Percentiles rank a stretch among this genome's conserved stretches.
Conservation (phyloP, 306 rosid genomes). For the Biancaea sappan region DNA sequence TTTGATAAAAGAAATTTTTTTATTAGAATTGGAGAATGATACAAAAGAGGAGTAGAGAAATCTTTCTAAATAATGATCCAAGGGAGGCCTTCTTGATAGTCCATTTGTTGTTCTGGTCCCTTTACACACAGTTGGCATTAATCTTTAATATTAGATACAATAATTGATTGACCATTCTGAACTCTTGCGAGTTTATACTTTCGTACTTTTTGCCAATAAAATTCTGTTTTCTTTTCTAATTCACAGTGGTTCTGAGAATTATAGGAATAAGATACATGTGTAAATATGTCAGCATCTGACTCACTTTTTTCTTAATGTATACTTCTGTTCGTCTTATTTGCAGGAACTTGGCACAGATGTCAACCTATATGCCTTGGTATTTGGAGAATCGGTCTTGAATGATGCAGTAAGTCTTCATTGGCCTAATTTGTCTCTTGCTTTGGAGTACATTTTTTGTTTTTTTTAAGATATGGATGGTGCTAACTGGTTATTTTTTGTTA, state of each 20-base stretch:
- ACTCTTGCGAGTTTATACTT: background rate
- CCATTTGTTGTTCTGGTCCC: background rate
- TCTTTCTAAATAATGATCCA: background rate
- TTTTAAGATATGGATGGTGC: conserved; percentile 35
- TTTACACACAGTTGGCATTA: background rate
- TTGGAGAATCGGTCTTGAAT: conserved; percentile 98
- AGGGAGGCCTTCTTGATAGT: background rate
- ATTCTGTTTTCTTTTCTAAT: background rate
- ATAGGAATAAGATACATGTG: conserved; percentile 2
- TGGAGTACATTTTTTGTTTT: conserved; percentile 26
- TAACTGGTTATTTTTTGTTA: conserved; percentile 24
- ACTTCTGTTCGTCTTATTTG: conserved; percentile 33
- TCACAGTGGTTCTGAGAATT: conserved; percentile 6
- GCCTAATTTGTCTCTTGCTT: conserved; percentile 15
- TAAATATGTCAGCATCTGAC: conserved; percentile 18
- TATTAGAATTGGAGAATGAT: background rate
- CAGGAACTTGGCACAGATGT: conserved; percentile 95
- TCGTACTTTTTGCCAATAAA: background rate
- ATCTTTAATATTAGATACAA: background rate
- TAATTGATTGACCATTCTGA: background rate
- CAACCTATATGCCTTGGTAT: conserved; percentile 95
- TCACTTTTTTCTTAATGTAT: conserved; percentile 16
- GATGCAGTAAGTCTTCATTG: conserved; percentile 75
- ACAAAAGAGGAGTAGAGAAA: background rate
- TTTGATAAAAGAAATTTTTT: background rate